These are phyloP conservation scores for Aegle marmelos DNA, from an alignment of 345 rosid genomes.

Conservation along the genomic window DNA sequence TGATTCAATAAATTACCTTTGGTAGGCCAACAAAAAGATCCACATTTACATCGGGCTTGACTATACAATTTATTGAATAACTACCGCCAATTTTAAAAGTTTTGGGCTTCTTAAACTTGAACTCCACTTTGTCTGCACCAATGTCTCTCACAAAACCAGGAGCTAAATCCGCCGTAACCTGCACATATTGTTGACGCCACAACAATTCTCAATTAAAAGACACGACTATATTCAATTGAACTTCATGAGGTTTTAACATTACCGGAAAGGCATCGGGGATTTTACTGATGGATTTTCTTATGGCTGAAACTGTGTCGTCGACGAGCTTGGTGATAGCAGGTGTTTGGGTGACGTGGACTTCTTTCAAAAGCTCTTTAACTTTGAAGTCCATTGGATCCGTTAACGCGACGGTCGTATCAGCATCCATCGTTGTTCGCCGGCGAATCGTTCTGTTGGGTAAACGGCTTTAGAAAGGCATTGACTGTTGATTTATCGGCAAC, in stretches of 20 bases:
- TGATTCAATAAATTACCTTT: constrained; percentile 41
- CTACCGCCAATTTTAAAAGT: constrained; percentile 68
- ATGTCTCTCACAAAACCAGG: constrained; percentile 63
- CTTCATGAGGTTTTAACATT: neutral
- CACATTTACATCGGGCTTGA: constrained; percentile 59
- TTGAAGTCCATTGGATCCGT: constrained; percentile 40
- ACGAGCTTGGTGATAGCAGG: constrained; percentile 45
- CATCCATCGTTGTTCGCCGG: constrained; percentile 20
- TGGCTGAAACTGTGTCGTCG: constrained; percentile 44
- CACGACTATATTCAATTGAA: neutral
- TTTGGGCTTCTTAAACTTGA: constrained; percentile 70
- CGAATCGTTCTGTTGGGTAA: neutral
- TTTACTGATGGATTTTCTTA: constrained; percentile 37
- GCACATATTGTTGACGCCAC: constrained; percentile 6
- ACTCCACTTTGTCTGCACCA: constrained; percentile 78
- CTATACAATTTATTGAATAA: constrained; percentile 55
- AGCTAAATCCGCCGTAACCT: constrained; percentile 69
- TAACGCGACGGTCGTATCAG: neutral
- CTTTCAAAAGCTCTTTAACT: constrained; percentile 52
- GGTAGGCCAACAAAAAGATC: constrained; percentile 77
- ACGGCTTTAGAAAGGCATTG: neutral
- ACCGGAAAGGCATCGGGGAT: constrained; percentile 55
- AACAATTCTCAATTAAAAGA: neutral
- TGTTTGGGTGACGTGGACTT: constrained; percentile 42
- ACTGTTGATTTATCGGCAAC: neutral